These are phyloP conservation scores for Hordeum marinum DNA, from an alignment of 176 grass and related monocot genomes.

Conservation along the genomic window DNA sequence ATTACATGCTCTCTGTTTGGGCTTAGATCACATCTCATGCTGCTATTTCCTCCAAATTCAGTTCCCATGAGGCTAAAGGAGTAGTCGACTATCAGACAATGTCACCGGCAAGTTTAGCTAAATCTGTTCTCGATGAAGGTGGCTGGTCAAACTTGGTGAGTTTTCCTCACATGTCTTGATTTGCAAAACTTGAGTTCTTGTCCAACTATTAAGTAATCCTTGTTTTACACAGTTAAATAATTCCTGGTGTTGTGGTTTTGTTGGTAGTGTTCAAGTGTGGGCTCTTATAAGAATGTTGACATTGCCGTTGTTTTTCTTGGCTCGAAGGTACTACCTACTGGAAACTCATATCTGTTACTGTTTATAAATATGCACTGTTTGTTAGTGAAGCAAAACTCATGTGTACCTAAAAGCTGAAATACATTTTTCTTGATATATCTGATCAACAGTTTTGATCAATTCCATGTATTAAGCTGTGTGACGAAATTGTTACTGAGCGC, in stretches of 20 bases:
- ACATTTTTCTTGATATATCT: neutral
- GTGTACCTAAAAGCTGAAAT: neutral
- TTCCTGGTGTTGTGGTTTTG: constrained; percentile 9
- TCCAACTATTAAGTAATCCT: neutral
- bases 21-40: neutral
- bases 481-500: neutral
- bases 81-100: constrained; percentile 68
- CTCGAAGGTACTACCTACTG: constrained; percentile 56
- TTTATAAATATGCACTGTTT: neutral
- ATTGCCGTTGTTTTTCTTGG: constrained; percentile 82
- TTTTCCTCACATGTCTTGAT: neutral
- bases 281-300: constrained; percentile 45
- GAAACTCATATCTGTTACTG: neutral
- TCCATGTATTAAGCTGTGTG: neutral
- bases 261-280: constrained; percentile 61
- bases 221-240: neutral
- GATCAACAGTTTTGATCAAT: neutral
- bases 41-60: constrained; percentile 36
- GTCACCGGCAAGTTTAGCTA: constrained; percentile 58
- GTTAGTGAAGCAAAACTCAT: neutral
- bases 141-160: constrained; percentile 88
- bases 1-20: neutral
- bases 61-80: constrained; percentile 48
- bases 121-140: constrained; percentile 78
- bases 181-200: constrained; percentile 1